Base-by-base conservation (phyloP, 768 basidiomycete genomes). In the Agrocybe praecox region DNA sequence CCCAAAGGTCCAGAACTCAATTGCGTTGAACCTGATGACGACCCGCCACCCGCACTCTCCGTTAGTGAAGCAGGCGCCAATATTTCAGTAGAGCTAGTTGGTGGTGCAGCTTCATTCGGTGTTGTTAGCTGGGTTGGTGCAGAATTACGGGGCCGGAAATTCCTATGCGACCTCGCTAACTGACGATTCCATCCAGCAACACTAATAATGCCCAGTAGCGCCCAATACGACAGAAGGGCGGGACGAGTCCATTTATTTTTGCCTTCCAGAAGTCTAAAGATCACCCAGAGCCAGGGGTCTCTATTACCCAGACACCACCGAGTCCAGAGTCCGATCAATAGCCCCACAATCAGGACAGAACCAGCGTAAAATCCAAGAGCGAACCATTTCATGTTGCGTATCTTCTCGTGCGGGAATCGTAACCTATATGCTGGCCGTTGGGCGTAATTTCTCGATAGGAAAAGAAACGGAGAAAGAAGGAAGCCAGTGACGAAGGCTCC, bases 121-220 rank as follows among this genome's bases (percentile, higher is more conserved):
- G 43, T 33, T 18, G 42, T 19, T 26, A 17, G 4, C 17, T 49
- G 26, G 19, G 33, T 33, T 29, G 24, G 26, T 49, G 59, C 47
- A 12, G 57, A 67, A 58, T 75, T 78, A 62, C 85, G 72, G 15
- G 81, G 76, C 49, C 89, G 76, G 65, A 87, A 88, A 60, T 85
- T 79, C 55, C 94, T 77, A n/a, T 12, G 36, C 1, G 89, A 85
- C 57, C 94, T 79, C 6, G 87, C 88, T 47, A 98, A 74, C 70
- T 97, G 96, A 49, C 95, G 80, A 69, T 87, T 94, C 97, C 97
- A 98, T 0, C 93, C 96, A 8, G 90, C 95, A 21, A 98, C 92
- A 56, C 94, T 96, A 55, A 96, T 78, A 60, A 79, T 81, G 6
- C 89, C 90, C 24, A 96, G 71, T 4, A 83, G 72, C 7, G 78